These are phyloP conservation scores for Viola odorata DNA, from an alignment of 345 rosid species.

Conservation along the genomic window DNA sequence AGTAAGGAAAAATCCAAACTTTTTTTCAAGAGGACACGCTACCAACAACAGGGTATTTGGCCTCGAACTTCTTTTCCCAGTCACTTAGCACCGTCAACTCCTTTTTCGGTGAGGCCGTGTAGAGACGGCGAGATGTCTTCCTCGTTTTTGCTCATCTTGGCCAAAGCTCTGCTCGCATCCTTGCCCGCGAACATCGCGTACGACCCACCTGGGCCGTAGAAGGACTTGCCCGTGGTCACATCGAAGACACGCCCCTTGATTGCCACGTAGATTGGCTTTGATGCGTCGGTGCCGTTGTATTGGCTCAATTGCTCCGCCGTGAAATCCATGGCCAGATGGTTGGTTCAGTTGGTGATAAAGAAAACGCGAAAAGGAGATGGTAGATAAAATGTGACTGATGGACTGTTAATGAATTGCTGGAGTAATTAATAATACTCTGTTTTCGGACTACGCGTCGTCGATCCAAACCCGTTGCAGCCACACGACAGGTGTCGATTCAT, in stretches of 20 bases:
- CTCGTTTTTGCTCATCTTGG: conserved; percentile 90
- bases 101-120: conserved; percentile 66
- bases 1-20: background rate
- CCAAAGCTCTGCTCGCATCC: conserved; percentile 82
- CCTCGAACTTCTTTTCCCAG: conserved; percentile 87
- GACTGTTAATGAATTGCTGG: too few species aligned
- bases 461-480: too few species aligned
- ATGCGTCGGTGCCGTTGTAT: conserved; percentile 63
- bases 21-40: conserved; percentile 40
- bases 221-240: conserved; percentile 67
- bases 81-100: conserved; percentile 67
- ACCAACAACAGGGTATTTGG: conserved; percentile 83
- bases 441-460: too few species aligned
- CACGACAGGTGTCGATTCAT: too few species aligned
- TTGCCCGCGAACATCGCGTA: conserved; percentile 74
- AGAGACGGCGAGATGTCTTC: conserved; percentile 61
- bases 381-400: too few species aligned
- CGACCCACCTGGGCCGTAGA: conserved; percentile 70
- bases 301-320: conserved; percentile 55
- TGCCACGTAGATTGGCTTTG: conserved; percentile 83
- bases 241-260: conserved; percentile 73
- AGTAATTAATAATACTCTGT: too few species aligned
- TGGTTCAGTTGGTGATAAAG: too few species aligned
- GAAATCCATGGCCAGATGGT: conserved; percentile 48
- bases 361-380: too few species aligned